A percentile compares a stretch with the other conserved stretches of the same genome.
phyloP scores from a whole-genome alignment of 164 flowering plant species.

The Protea cynaroides region DNA sequence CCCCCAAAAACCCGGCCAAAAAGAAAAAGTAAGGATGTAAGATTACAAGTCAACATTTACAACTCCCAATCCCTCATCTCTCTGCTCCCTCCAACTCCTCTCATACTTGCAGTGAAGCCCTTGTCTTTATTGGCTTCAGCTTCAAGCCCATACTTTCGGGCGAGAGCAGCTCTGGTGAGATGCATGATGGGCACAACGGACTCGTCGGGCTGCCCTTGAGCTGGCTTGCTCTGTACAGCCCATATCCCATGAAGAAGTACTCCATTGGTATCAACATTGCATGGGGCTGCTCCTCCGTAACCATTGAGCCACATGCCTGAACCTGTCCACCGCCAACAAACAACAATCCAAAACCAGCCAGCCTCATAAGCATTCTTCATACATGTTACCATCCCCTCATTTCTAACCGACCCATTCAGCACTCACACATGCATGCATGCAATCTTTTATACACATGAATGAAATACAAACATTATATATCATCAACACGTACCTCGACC shows the following conservation, averaged over 20 bases:
- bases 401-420: background rate
- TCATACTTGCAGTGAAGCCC: conserved; percentile 30
- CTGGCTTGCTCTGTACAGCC: conserved; percentile 56
- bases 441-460: too few relatives aligned
- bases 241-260: conserved; percentile 92
- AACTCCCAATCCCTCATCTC: background rate
- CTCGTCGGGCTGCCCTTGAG: conserved; percentile 78
- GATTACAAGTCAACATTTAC: background rate
- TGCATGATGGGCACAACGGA: conserved; percentile 81
- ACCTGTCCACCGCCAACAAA: conserved; percentile 40
- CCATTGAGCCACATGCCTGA: conserved; percentile 96
- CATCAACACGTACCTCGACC: conserved; percentile 62
- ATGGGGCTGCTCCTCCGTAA: conserved; percentile 96
- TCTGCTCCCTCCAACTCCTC: too few relatives aligned
- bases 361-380: background rate
- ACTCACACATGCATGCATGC: background rate
- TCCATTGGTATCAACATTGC: conserved; percentile 96
- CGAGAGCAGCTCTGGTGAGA: conserved; percentile 86
- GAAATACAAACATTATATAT: too few relatives aligned
- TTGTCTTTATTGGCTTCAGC: conserved; percentile 88
- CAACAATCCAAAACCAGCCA: background rate
- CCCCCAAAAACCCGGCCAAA: too few relatives aligned
- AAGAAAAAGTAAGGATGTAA: too few relatives aligned
- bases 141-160: conserved; percentile 98
- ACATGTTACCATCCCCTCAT: background rate